Conservation (phyloP, 495 filamentous ascomycete genomes). For the Aspergillus cavernicola region DNA sequence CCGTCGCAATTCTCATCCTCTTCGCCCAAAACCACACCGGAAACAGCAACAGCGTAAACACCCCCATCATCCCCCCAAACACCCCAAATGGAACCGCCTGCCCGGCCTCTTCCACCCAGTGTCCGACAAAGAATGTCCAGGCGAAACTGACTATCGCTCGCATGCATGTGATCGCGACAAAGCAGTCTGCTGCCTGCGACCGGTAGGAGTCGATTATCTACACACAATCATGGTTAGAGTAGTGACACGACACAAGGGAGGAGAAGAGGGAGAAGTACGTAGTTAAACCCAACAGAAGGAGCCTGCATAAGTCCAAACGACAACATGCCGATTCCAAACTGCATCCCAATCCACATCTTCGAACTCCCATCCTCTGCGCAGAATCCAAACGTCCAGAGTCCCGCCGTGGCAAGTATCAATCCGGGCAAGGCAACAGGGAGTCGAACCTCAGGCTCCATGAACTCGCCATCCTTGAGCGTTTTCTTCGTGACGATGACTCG, state of each 20-base stretch:
- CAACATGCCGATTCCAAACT: conserved; percentile 14
- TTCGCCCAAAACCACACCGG: conserved; percentile 18
- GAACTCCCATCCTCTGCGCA: conserved; percentile 6
- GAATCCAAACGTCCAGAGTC: conserved; percentile 18
- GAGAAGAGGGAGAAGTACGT: background rate
- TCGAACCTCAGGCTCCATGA: conserved; percentile 13
- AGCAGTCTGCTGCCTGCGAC: conserved; percentile 12
- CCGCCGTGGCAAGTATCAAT: conserved; percentile 15
- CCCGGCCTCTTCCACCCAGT: conserved; percentile 16
- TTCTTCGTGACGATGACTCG: conserved; percentile 13
- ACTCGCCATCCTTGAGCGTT: conserved; percentile 4
- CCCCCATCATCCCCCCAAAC: conserved; percentile 17
- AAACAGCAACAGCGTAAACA: conserved; percentile 14
- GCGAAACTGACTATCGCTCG: conserved; percentile 18
- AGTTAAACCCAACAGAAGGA: conserved; percentile 13
- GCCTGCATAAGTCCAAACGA: conserved; percentile 15
- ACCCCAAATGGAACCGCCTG: conserved; percentile 18
- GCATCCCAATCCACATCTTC: conserved; percentile 16
- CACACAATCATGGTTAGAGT: background rate
- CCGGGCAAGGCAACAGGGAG: conserved; percentile 17
- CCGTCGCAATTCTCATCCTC: conserved; percentile 19
- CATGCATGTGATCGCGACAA: conserved; percentile 20
- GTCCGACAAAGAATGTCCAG: conserved; percentile 19
- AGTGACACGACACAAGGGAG: background rate
- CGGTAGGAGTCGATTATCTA: conserved; percentile 18